Evolutionary conservation across 495 filamentous ascomycete genomes (phyloP).

Genomic region (Penicillium daleae): DNA sequence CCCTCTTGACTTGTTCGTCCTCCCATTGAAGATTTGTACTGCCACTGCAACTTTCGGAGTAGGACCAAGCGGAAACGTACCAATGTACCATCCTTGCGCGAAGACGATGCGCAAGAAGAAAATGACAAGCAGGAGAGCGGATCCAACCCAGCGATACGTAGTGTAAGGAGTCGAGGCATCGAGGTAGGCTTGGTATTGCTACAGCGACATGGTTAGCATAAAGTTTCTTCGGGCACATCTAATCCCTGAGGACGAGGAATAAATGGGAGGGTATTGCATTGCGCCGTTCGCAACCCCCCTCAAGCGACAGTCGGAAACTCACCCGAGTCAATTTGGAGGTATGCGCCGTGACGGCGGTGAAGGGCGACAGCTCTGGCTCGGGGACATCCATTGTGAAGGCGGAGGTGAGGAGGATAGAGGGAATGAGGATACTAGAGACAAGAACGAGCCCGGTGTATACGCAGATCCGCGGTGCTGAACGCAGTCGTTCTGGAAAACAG

Average conservation of each 20-base stretch:
- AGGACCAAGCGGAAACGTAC: conserved; percentile 52
- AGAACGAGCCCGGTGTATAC: conserved; percentile 19
- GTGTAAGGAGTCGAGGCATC: conserved; percentile 90
- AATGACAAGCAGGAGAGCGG: conserved; percentile 68
- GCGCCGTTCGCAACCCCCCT: conserved; percentile 22
- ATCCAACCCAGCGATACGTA: conserved; percentile 86
- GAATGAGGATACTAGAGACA: conserved; percentile 16
- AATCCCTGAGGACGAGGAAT: conserved; percentile 1
- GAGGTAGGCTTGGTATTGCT: conserved; percentile 95
- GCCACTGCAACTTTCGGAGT: background rate
- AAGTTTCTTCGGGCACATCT: conserved; percentile 7
- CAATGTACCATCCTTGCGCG: conserved; percentile 98
- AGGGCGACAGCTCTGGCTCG: conserved; percentile 81
- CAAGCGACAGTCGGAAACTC: conserved; percentile 46
- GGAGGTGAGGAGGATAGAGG: conserved; percentile 10
- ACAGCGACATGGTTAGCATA: conserved; percentile 22
- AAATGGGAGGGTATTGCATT: conserved; percentile 6
- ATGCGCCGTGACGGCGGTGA: conserved; percentile 81
- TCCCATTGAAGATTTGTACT: background rate
- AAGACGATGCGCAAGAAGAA: conserved; percentile 90
- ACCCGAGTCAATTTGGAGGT: conserved; percentile 74
- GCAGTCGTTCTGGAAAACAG: conserved; percentile 34
- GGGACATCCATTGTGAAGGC: conserved; percentile 69
- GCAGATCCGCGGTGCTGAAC: conserved; percentile 33
- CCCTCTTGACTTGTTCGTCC: background rate